Conservation (phyloP, 148 eudicot genomes). For the Cornus kousa region DNA sequence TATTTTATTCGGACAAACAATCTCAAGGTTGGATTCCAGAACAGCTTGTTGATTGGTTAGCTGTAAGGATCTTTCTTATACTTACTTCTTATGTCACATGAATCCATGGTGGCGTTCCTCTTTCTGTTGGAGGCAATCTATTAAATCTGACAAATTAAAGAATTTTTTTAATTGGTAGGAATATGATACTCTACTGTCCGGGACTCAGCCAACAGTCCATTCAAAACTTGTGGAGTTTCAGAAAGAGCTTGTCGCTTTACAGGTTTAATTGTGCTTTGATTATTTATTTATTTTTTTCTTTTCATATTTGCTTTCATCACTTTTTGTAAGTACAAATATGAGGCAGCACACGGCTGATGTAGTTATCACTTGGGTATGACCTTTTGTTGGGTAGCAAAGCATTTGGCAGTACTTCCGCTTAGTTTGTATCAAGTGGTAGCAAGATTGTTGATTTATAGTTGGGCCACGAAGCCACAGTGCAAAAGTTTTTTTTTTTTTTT, state of each 20-base stretch:
- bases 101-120: neutral
- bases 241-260: slow-evolving; percentile 50
- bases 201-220: slow-evolving; percentile 54
- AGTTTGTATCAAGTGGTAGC: neutral
- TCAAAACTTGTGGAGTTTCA: slow-evolving; percentile 77
- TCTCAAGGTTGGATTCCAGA: slow-evolving; percentile 89
- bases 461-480: neutral
- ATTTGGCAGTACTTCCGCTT: neutral
- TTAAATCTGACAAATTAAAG: neutral
- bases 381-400: neutral
- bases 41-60: slow-evolving; percentile 91
- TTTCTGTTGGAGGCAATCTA: neutral
- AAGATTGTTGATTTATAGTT: slow-evolving; percentile 8
- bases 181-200: slow-evolving; percentile 60
- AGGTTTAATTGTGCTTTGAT: slow-evolving; percentile 39
- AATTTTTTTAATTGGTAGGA: slow-evolving; percentile 42
- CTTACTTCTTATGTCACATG: slow-evolving; percentile 6
- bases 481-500: neutral
- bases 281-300: neutral
- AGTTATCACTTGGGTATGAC: neutral
- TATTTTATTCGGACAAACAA: slow-evolving; percentile 84
- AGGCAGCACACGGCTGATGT: neutral
- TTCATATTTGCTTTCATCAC: neutral
- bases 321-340: neutral
- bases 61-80: slow-evolving; percentile 52